Conservation (phyloP, 495 filamentous ascomycete genomes). For the Entonaema liquescens region DNA sequence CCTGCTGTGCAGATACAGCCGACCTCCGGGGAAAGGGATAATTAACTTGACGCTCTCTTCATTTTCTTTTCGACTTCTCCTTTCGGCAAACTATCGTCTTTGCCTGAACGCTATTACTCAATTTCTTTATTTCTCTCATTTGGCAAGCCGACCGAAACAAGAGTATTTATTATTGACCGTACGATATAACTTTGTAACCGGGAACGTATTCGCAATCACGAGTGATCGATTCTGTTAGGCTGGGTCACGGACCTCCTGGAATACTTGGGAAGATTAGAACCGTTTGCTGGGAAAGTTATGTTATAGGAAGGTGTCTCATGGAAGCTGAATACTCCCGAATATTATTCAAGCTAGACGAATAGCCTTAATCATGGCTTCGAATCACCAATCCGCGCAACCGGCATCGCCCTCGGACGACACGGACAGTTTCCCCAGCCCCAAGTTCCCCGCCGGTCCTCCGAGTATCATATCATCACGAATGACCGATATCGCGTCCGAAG, state of each 20-base stretch:
- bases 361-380: conserved; percentile 47
- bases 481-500: conserved; percentile 76
- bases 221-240: not conserved
- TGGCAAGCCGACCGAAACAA: not conserved
- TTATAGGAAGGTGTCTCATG: conserved; percentile 9
- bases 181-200: not conserved
- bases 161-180: conserved; percentile 1
- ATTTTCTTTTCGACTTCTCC: conserved; percentile 9
- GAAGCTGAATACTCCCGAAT: conserved; percentile 4
- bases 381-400: conserved; percentile 46
- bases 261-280: not conserved
- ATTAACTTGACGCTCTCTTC: conserved; percentile 45
- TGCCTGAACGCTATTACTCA: not conserved
- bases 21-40: conserved; percentile 3
- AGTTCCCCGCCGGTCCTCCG: conserved; percentile 57
- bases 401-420: conserved; percentile 49
- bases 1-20: conserved; percentile 35
- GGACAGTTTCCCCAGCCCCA: conserved; percentile 50
- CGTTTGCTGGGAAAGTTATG: not conserved
- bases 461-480: conserved; percentile 86
- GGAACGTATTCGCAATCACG: not conserved
- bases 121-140: conserved; percentile 3
- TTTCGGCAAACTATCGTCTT: conserved; percentile 7
- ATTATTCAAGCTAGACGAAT: not conserved
- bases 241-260: not conserved